Evolutionary conservation across 1,284 basidiomycete species (phyloP), one percentile per base, ranked within the genome.

Genomic region (Moniliella sp.): DNA sequence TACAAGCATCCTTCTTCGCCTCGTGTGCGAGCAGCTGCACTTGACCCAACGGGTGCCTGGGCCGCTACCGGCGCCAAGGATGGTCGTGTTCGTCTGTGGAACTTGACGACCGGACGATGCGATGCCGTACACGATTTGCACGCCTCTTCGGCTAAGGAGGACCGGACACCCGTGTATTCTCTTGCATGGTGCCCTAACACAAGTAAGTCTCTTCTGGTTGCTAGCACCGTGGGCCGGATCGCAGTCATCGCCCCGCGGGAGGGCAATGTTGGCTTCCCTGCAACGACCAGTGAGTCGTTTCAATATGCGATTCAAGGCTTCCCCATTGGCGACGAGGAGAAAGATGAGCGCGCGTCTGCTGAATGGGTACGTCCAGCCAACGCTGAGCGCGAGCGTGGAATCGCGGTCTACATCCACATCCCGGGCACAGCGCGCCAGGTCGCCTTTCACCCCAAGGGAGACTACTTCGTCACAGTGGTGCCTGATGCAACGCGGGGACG

Each of bases 161-260:
- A 58, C n/a, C 45, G 49, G n/a, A 45, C 48, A 8, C 61, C 69
- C 1, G 71, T 99, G 37, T 79, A 81, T 35, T 69, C 78, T 23
- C 63, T 93, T 13, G 80, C 82, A 40, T 99, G 91, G 88, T 88
- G 80, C 57, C 88, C 91, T 15, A 73, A 82, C 55, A 69, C 66
- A 37, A 81, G 88, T 13, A 14, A 21, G 15, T 11, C 1, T 19
- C 1, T 30, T 4, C 14, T 35, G 51, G 32, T 27, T 36, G 5
- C 27, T 50, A 41, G 25, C 48, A 83, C 78, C 26, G 77, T 79
- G 40, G 78, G 80, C 40, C 71, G 72, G 19, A 62, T 93, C 3
- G 73, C 77, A 47, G 75, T 88, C 54, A 61, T 94, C 35, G 71
- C 83, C 14, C 88, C 86, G 9, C 76, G 61, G 3, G 53, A 59